Evolutionary conservation across 225 moss, liverwort and hornwort species (phyloP).

Genomic region (Sphagnum contortum): DNA sequence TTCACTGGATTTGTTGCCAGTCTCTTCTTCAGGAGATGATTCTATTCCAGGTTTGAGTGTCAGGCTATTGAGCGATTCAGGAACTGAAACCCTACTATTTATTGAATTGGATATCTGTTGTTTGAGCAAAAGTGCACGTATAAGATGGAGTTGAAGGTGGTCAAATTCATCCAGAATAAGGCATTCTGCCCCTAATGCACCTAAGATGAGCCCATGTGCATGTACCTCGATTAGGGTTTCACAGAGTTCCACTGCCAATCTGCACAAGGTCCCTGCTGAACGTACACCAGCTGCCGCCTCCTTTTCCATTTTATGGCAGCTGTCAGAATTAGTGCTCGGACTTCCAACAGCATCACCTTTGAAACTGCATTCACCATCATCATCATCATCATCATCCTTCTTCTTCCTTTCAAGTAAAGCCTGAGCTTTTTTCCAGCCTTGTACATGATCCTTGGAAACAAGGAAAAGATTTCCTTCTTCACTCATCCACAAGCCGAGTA

Average conservation of each 20-base stretch:
- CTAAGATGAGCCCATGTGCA: slow-evolving; percentile 43
- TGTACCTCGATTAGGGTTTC: slow-evolving; percentile 60
- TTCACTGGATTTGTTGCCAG: neutral
- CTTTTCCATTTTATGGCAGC: too few species aligned
- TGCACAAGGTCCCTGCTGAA: slow-evolving; percentile 12
- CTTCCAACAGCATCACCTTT: too few species aligned
- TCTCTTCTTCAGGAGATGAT: neutral
- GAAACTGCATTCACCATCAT: too few species aligned
- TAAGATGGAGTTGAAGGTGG: slow-evolving; percentile 41
- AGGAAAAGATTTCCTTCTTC: slow-evolving; percentile 39
- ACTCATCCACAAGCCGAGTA: slow-evolving; percentile 68
- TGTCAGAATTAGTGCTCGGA: too few species aligned
- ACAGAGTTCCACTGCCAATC: slow-evolving; percentile 57
- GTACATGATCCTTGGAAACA: slow-evolving; percentile 34
- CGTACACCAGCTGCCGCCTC: too few species aligned
- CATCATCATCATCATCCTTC: too few species aligned
- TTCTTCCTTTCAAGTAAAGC: too few species aligned
- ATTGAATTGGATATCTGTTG: slow-evolving; percentile 1
- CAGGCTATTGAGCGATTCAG: too few species aligned
- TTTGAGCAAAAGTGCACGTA: slow-evolving; percentile 19
- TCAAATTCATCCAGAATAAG: slow-evolving; percentile 42
- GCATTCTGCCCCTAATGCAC: slow-evolving; percentile 30
- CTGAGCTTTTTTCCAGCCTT: slow-evolving; percentile 21
- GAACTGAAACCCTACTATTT: too few species aligned
- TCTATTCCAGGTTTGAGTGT: neutral